Evolutionary conservation across 768 basidiomycete species (phyloP).

Genomic region (Mrakia frigida): DNA sequence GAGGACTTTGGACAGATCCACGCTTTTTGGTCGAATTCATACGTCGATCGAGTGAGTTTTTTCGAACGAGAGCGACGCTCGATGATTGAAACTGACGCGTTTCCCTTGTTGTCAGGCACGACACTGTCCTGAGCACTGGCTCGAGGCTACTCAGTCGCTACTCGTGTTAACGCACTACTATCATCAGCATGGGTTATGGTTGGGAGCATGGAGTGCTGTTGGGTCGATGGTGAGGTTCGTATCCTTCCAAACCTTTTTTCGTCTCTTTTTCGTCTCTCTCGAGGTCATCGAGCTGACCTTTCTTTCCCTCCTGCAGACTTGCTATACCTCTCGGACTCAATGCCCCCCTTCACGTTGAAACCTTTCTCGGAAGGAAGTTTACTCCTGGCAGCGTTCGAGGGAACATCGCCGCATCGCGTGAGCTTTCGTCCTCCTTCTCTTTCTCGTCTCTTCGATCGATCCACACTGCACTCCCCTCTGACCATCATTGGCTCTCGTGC

Average conservation of each 20-base stretch:
- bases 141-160: background rate
- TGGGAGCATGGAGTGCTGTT: background rate
- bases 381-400: background rate
- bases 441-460: background rate
- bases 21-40: background rate
- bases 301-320: background rate
- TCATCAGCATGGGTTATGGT: background rate
- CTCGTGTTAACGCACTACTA: background rate
- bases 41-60: background rate
- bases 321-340: background rate
- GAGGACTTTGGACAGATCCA: slow-evolving; percentile 9
- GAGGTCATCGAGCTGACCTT: background rate
- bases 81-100: background rate
- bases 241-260: background rate
- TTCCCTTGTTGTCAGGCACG: background rate
- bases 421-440: background rate
- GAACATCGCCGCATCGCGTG: background rate
- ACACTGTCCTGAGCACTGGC: background rate
- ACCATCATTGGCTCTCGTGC: background rate
- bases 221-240: background rate
- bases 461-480: background rate
- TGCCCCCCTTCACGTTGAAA: background rate
- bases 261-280: background rate
- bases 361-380: no score
- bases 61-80: background rate